phyloP scores from a whole-genome alignment of 371 early-diverging fungal species.

The Lichtheimia ramosa region DNA sequence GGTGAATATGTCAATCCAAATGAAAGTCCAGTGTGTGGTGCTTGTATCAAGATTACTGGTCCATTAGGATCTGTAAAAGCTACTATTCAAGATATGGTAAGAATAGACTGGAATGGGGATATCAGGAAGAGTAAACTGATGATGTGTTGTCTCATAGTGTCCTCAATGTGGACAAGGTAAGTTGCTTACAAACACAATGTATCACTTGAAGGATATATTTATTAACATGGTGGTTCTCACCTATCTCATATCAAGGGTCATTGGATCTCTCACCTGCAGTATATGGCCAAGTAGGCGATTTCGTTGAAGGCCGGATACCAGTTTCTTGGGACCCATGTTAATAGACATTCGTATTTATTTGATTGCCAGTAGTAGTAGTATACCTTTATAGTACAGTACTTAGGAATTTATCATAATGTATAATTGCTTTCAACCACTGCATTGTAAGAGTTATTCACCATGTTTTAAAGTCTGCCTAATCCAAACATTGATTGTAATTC shows the following conservation, averaged over 20 bases:
- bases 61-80: constrained; percentile 37
- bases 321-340: constrained; percentile 45
- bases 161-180: constrained; percentile 38
- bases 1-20: constrained; percentile 40
- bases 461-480: too few relatives aligned
- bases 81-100: constrained; percentile 44
- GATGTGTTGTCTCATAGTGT: constrained; percentile 11
- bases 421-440: too few relatives aligned
- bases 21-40: constrained; percentile 45
- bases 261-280: constrained; percentile 48
- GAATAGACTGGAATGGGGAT: constrained; percentile 1
- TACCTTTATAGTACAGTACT: too few relatives aligned
- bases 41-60: constrained; percentile 40
- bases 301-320: constrained; percentile 36
- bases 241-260: constrained; percentile 18
- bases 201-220: too few relatives aligned
- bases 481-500: too few relatives aligned
- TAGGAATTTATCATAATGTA: too few relatives aligned
- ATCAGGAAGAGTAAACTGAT: too few relatives aligned
- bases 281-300: constrained; percentile 33
- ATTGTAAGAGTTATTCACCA: too few relatives aligned
- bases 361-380: too few relatives aligned
- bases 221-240: too few relatives aligned
- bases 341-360: neutral
- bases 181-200: neutral